Percentiles rank a stretch among this genome's conserved stretches.
phyloP scores from a whole-genome alignment of 208 protist species.

The Crithidia mellificae region DNA sequence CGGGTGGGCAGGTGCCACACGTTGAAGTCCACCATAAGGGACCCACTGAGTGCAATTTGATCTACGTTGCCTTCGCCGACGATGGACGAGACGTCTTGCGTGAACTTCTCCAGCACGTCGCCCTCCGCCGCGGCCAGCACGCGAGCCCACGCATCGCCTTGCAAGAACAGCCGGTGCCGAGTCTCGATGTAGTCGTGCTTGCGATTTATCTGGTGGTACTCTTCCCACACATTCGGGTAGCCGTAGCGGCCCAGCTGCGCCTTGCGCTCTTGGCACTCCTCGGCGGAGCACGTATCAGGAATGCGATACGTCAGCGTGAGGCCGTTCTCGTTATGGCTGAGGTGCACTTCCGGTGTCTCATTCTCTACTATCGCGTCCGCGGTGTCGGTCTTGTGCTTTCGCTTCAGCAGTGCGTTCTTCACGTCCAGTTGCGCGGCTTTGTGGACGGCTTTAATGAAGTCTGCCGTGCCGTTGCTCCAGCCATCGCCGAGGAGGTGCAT shows the following conservation, averaged over 20 bases:
- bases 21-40: conserved; percentile 32
- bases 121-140: conserved; percentile 26
- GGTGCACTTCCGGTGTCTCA: neutral
- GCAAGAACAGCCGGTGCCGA: conserved; percentile 39
- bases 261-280: conserved; percentile 13
- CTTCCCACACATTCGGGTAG: conserved; percentile 36
- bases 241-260: conserved; percentile 12
- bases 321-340: conserved; percentile 11
- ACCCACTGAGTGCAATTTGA: conserved; percentile 23
- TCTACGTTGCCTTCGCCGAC: conserved; percentile 1
- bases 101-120: conserved; percentile 37
- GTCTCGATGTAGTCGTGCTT: conserved; percentile 22
- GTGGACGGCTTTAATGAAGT: conserved; percentile 4
- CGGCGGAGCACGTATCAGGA: conserved; percentile 3
- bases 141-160: conserved; percentile 36
- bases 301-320: conserved; percentile 21
- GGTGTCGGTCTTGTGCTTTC: neutral
- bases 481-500: conserved; percentile 16
- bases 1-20: conserved; percentile 19
- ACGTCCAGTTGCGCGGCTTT: conserved; percentile 24
- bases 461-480: conserved; percentile 11
- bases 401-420: conserved; percentile 6
- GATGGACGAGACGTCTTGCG: conserved; percentile 28
- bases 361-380: conserved; percentile 2
- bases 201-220: conserved; percentile 18